Evolutionary conservation across 148 eudicot species (phyloP).

Genomic region (Oxyria digyna): DNA sequence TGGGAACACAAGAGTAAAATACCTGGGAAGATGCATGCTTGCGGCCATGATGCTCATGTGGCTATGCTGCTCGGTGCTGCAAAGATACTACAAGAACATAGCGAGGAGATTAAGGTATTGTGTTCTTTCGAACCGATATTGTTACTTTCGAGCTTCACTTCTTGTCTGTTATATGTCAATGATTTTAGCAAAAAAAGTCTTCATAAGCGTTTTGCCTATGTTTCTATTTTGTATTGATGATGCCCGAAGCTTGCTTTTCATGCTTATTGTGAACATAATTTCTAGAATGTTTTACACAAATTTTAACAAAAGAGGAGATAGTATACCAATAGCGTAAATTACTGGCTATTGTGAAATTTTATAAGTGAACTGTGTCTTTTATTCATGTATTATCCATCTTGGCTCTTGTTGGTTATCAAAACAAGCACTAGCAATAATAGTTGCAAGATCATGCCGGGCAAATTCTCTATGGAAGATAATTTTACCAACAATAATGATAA

Average conservation of each 20-base stretch:
- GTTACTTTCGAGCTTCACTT: background rate
- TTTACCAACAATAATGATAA: background rate
- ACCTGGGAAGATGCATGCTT: conserved; percentile 49
- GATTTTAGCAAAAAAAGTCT: too few species aligned
- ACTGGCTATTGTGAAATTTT: background rate
- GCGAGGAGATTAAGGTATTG: conserved; percentile 30
- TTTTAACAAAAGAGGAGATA: background rate
- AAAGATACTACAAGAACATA: conserved; percentile 37
- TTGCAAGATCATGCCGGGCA: background rate
- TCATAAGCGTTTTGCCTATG: background rate
- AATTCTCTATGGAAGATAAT: too few species aligned
- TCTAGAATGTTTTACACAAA: background rate
- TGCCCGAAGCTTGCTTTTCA: background rate
- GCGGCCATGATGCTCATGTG: conserved; percentile 53
- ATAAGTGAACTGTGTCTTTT: background rate
- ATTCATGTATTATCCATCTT: background rate
- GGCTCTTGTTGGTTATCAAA: too few species aligned
- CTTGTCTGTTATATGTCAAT: too few species aligned
- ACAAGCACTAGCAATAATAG: background rate
- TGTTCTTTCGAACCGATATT: background rate
- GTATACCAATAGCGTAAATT: background rate
- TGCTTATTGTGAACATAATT: background rate
- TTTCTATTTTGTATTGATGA: background rate
- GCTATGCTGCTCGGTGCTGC: conserved; percentile 57
- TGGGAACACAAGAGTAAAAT: conserved; percentile 55